These are phyloP conservation scores for Coemansia sp. DNA, from an alignment of 192 early-diverging fungal genomes.

Conservation along the genomic window DNA sequence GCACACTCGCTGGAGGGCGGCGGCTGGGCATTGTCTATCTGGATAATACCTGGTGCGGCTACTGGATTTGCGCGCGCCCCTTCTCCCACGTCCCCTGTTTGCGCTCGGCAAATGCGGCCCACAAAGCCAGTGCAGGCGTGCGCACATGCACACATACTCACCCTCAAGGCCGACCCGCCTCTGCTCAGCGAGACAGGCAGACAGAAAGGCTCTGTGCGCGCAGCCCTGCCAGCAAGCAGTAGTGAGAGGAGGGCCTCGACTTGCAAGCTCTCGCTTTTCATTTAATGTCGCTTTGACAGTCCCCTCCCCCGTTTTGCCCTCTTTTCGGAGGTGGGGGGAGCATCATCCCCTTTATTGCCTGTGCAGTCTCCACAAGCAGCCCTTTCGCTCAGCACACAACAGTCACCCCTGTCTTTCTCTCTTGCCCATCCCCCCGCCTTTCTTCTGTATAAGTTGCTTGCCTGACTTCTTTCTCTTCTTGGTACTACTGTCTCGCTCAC, in stretches of 20 bases:
- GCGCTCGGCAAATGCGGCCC: conserved; percentile 3
- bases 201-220: background rate
- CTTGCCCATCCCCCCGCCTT: background rate
- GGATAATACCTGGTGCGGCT: background rate
- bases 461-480: background rate
- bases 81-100: conserved; percentile 5
- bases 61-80: conserved; percentile 6
- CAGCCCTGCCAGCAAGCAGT: background rate
- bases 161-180: background rate
- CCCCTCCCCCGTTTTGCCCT: background rate
- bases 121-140: conserved; percentile 2
- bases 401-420: conserved; percentile 1
- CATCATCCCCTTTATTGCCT: conserved; percentile 1
- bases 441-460: background rate
- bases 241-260: conserved; percentile 1
- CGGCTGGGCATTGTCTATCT: background rate
- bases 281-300: background rate
- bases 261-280: background rate
- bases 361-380: background rate
- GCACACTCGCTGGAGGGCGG: background rate
- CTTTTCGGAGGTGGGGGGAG: background rate
- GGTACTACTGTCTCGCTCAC: background rate
- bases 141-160: background rate
- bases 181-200: background rate
- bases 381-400: background rate